Evolutionary conservation across 1,284 basidiomycete genomes (phyloP).

Genomic region (Ustilago trichophora): DNA sequence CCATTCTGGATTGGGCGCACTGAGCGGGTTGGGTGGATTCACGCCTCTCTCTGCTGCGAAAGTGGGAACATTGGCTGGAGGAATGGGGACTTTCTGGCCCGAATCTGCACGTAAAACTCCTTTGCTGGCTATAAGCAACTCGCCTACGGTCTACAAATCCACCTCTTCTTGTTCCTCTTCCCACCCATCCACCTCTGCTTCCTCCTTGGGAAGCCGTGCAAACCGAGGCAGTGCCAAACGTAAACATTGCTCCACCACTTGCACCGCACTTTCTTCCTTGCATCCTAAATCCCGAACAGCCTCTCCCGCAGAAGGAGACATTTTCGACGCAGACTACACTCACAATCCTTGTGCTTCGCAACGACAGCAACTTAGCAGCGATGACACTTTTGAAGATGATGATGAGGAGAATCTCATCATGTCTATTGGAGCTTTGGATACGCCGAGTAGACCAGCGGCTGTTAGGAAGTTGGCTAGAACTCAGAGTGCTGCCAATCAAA

Average conservation of each 20-base stretch:
- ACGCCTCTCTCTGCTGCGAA: constrained; percentile 30
- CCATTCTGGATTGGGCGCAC: constrained; percentile 26
- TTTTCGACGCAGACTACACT: constrained; percentile 22
- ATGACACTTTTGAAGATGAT: constrained; percentile 42
- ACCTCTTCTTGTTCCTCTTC: neutral
- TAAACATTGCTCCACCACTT: constrained; percentile 2
- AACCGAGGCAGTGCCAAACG: neutral
- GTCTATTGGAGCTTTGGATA: constrained; percentile 34
- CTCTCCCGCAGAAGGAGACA: constrained; percentile 12
- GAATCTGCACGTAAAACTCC: constrained; percentile 3
- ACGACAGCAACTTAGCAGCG: too few relatives aligned
- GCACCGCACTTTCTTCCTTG: too few relatives aligned
- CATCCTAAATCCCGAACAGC: constrained; percentile 11
- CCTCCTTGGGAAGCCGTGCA: too few relatives aligned
- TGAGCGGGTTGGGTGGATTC: constrained; percentile 33
- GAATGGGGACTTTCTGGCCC: constrained; percentile 20
- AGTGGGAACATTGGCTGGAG: neutral
- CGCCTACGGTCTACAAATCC: constrained; percentile 33
- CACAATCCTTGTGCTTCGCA: too few relatives aligned
- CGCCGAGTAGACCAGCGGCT: constrained; percentile 27
- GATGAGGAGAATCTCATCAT: constrained; percentile 27
- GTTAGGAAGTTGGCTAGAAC: constrained; percentile 18
- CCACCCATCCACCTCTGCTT: too few relatives aligned
- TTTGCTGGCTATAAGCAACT: neutral
- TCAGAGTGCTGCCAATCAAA: neutral